Percentiles rank a stretch among this genome's conserved stretches.
Conservation (phyloP, 2,329 filamentous ascomycete species). For the Leptographium lundbergii region DNA sequence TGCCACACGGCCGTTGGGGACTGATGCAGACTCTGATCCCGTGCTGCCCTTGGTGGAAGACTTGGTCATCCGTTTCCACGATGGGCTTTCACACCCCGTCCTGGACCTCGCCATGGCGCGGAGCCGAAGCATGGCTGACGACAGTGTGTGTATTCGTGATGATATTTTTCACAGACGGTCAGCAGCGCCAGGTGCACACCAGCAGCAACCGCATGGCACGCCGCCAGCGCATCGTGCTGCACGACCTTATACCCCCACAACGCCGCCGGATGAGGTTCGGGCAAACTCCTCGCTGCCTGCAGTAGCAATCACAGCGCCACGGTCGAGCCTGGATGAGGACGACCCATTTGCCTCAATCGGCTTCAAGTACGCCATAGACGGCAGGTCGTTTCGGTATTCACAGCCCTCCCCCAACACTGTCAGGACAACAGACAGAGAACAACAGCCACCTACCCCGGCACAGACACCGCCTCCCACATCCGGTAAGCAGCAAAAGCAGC, state of each 20-base stretch:
- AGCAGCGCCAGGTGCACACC: no score
- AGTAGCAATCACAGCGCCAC: background rate
- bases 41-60: conserved; percentile 43
- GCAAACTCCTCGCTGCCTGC: background rate
- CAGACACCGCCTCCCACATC: conserved; percentile 24
- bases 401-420: conserved; percentile 1
- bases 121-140: conserved; percentile 21
- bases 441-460: conserved; percentile 12
- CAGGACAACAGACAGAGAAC: background rate
- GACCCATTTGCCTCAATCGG: conserved; percentile 26
- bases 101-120: conserved; percentile 34
- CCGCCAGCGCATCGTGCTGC: background rate
- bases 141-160: background rate
- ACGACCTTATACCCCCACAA: conserved; percentile 1
- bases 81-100: conserved; percentile 26
- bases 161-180: background rate
- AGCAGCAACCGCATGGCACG: background rate
- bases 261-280: conserved; percentile 1
- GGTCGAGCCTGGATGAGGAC: conserved; percentile 26
- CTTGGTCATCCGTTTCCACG: conserved; percentile 40
- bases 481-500: background rate
- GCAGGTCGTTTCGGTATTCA: background rate
- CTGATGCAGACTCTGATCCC: conserved; percentile 21
- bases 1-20: conserved; percentile 13
- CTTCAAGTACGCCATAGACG: background rate